Conservation (phyloP, 73 alveolate species). For the Tetrahymena borealis region DNA sequence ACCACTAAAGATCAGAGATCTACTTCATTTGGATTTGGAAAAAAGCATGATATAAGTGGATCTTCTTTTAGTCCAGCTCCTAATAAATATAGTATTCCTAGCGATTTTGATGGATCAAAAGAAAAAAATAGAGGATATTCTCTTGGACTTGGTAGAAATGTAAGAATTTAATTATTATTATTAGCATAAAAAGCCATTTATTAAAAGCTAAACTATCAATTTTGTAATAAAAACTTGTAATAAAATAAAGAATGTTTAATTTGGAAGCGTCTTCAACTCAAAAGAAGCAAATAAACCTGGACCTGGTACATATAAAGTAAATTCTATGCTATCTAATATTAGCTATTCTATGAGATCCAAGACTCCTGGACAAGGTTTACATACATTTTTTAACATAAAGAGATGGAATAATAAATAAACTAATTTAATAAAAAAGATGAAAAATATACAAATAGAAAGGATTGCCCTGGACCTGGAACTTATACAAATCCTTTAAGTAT, state of each 20-base stretch:
- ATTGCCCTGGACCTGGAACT: slow-evolving; percentile 48
- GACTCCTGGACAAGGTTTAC: background rate
- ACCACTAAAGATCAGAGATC: slow-evolving; percentile 5
- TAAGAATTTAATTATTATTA: background rate
- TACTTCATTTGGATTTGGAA: slow-evolving; percentile 12
- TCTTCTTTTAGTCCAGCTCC: background rate
- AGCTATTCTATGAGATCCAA: background rate
- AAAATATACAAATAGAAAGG: background rate
- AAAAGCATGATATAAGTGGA: background rate
- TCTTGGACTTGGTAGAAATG: background rate
- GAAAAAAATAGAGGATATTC: background rate
- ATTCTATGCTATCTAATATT: background rate
- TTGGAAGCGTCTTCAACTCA: background rate
- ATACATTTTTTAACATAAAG: no score
- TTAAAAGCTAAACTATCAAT: background rate
- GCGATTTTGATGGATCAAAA: background rate
- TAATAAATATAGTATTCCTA: background rate
- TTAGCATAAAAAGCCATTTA: background rate
- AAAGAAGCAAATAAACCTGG: background rate
- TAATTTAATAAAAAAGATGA: background rate
- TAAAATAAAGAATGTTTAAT: background rate
- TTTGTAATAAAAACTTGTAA: background rate
- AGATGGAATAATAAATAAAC: no score
- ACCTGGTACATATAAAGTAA: background rate
- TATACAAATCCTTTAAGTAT: slow-evolving; percentile 1